Percentiles rank a stretch among this genome's conserved stretches.
phyloP scores from a whole-genome alignment of 2,329 filamentous ascomycete species.

The Monilinia polystroma region DNA sequence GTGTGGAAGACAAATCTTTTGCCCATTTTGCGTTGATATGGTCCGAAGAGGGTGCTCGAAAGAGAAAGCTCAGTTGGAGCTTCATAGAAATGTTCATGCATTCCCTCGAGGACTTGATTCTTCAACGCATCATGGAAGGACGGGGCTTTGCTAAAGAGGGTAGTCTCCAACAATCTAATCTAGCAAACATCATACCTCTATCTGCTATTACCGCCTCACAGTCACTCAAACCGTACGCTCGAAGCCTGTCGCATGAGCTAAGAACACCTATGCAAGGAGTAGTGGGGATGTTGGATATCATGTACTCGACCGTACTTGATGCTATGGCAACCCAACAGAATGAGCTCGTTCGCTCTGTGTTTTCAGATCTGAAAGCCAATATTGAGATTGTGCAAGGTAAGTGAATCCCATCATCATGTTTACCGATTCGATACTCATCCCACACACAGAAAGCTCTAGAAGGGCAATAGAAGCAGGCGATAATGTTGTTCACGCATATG shows the following conservation, averaged over 20 bases:
- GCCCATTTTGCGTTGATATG: conserved; percentile 73
- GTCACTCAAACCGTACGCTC: conserved; percentile 69
- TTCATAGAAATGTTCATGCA: conserved; percentile 68
- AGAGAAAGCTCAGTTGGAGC: conserved; percentile 59
- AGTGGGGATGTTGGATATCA: conserved; percentile 73
- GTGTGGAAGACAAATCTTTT: conserved; percentile 63
- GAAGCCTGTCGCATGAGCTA: conserved; percentile 69
- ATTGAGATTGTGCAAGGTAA: conserved; percentile 69
- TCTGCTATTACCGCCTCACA: conserved; percentile 58
- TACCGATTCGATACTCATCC: conserved; percentile 20
- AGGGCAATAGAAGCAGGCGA: conserved; percentile 72
- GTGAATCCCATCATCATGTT: conserved; percentile 25
- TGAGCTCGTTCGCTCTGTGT: conserved; percentile 52
- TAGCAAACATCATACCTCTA: conserved; percentile 51
- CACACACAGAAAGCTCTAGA: conserved; percentile 60
- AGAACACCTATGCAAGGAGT: conserved; percentile 75
- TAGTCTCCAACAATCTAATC: conserved; percentile 32
- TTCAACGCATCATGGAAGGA: conserved; percentile 56
- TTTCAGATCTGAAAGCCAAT: conserved; percentile 63
- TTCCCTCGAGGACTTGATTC: conserved; percentile 65
- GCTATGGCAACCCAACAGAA: conserved; percentile 56
- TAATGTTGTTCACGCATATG: conserved; percentile 73
- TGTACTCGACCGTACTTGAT: conserved; percentile 70
- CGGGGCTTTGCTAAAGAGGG: conserved; percentile 45
- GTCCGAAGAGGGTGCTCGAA: conserved; percentile 59